Evolutionary conservation across 768 basidiomycete species (phyloP), one percentile per base, ranked within the genome.

Genomic region (Fibroporia radiculosa): DNA sequence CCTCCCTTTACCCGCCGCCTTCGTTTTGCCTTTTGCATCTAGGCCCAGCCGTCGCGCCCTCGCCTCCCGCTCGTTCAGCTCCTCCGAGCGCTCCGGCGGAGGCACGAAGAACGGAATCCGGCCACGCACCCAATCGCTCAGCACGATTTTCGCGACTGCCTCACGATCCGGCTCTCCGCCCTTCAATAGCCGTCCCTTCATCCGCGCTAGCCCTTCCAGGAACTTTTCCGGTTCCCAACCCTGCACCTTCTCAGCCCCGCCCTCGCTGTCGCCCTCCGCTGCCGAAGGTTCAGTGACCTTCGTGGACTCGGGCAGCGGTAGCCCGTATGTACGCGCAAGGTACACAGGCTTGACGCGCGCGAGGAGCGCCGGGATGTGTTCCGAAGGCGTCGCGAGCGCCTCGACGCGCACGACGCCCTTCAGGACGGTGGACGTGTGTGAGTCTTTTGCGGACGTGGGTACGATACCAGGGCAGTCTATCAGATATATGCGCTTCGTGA

Each of bases 391-490:
- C 2, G 90, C 75, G 13, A 99, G 75, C 44, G 93, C 92, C 67
- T 98, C 95, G 18, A 98, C 91, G 47, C 95, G 86, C 29, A 98
- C 80, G 39, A 97, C 93, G 16, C 95, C 96, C 66, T 99, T 99
- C 47, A 99, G 77, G 19, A 98, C 96, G 3, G 83, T 96, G 13
- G 81, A 78, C 0, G 91, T 90, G 59, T 95, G 84, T 2, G 86
- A 78, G 64, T 98, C 93, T 50, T 87, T 75, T 2, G 91, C 86
- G 19, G 92, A 93, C 14, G 92, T 84, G 2, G 95, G 95, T 1
- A 97, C 96, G 63, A 98, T 89, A 39, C 96, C 96, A 23, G 96
- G 96, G 62, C 96, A 99, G 66, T 99, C 96, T 68, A 99, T 97
- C 54, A 99, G 84, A 71, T 97, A 99, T 61, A 99, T 99, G 43